Conservation (phyloP, 2,329 filamentous ascomycete genomes). For the Diaporthe citriasiana region DNA sequence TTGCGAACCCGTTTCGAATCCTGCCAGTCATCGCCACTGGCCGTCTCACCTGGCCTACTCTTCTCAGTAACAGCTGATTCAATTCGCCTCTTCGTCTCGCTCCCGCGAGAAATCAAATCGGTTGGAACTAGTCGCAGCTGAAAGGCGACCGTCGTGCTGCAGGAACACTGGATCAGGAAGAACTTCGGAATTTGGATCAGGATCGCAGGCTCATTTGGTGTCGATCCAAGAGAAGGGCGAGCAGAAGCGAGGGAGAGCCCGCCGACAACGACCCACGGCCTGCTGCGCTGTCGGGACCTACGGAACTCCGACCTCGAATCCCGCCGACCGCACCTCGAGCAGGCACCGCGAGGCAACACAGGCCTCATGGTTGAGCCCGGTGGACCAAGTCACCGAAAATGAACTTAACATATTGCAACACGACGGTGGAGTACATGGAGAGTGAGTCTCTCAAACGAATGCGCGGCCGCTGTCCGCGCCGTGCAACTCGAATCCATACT, state of each 20-base stretch:
- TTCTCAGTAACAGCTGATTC: conserved; percentile 10
- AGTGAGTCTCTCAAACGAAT: conserved; percentile 45
- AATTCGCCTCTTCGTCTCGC: not conserved
- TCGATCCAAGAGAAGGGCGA: not conserved
- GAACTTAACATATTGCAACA: conserved; percentile 41
- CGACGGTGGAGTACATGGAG: conserved; percentile 40
- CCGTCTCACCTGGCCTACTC: not conserved
- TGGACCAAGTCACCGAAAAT: conserved; percentile 32
- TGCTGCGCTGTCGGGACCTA: not conserved
- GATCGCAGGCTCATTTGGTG: not conserved
- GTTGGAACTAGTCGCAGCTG: not conserved
- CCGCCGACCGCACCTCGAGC: conserved; percentile 9
- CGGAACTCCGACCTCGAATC: conserved; percentile 6
- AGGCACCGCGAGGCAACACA: conserved; percentile 16
- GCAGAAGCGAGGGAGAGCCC: not conserved
- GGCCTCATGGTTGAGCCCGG: conserved; percentile 32
- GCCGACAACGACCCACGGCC: conserved; percentile 6
- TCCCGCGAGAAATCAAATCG: not conserved
- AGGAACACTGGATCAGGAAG: conserved; percentile 12
- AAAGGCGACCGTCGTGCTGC: not conserved
- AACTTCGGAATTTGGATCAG: not conserved
- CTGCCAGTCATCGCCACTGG: not conserved
- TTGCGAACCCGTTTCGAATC: not conserved
- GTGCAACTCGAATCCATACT: conserved; percentile 50
- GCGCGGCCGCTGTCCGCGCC: not conserved